Evolutionary conservation across 176 grass and related monocot species (phyloP).

Genomic region (Zoysia japonica): DNA sequence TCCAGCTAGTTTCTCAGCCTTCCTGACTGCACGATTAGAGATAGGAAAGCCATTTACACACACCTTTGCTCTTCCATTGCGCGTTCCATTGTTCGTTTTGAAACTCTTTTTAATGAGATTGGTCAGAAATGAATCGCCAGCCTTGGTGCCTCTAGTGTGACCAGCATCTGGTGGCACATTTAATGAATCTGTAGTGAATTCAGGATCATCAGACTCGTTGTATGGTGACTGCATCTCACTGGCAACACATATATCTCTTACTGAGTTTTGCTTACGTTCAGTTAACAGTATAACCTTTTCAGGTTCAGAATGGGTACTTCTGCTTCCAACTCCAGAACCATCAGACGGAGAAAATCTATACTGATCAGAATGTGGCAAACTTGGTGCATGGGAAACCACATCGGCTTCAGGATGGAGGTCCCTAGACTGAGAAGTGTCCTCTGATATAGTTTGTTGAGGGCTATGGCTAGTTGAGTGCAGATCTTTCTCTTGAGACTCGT

Average conservation of each 20-base stretch:
- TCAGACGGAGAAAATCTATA: conserved; percentile 53
- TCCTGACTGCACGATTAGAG: conserved; percentile 61
- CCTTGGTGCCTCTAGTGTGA: conserved; percentile 46
- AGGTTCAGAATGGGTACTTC: conserved; percentile 73
- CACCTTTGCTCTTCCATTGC: conserved; percentile 57
- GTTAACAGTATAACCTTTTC: conserved; percentile 65
- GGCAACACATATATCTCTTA: conserved; percentile 71
- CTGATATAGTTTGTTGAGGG: conserved; percentile 38
- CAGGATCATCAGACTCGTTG: conserved; percentile 51
- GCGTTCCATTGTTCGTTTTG: conserved; percentile 53
- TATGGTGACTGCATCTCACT: conserved; percentile 62
- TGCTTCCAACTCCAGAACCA: conserved; percentile 64
- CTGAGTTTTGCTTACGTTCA: conserved; percentile 69
- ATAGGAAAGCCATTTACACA: conserved; percentile 82
- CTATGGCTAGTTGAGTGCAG: conserved; percentile 47
- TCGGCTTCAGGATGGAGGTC: conserved; percentile 50
- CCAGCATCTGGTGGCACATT: conserved; percentile 42
- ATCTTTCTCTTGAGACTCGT: conserved; percentile 54
- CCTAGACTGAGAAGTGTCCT: conserved; percentile 40
- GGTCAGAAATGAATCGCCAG: conserved; percentile 66
- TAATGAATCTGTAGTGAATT: conserved; percentile 47
- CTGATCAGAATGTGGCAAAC: conserved; percentile 54
- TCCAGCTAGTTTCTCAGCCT: conserved; percentile 86
- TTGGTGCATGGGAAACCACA: conserved; percentile 53
- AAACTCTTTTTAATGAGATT: conserved; percentile 94